Evolutionary conservation across 2,329 filamentous ascomycete species (phyloP).

Genomic region (Trichoderma guizhouense): DNA sequence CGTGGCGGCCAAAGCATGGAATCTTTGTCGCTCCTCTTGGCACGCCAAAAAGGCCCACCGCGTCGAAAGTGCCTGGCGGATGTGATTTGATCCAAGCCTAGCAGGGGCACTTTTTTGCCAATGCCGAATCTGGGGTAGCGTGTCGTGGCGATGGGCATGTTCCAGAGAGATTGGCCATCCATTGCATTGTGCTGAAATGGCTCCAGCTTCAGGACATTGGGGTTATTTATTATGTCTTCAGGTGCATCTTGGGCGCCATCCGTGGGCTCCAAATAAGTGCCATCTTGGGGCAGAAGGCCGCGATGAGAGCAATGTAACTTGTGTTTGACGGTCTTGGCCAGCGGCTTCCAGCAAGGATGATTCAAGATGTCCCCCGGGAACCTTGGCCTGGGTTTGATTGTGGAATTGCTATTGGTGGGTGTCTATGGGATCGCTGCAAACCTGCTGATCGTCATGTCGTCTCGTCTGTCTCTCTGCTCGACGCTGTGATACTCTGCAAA

Average conservation of each 20-base stretch:
- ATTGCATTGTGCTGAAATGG: neutral
- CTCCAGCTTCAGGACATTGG: no score
- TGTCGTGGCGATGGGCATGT: neutral
- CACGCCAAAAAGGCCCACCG: neutral
- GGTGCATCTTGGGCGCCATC: neutral
- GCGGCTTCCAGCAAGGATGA: neutral
- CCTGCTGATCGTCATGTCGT: neutral
- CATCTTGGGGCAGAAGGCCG: neutral
- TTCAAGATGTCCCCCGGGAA: neutral
- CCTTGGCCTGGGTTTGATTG: neutral
- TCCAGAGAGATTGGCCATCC: neutral
- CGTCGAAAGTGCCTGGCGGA: neutral
- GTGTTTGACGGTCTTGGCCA: neutral
- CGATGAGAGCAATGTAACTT: neutral
- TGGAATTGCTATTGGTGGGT: neutral
- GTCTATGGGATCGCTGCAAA: neutral
- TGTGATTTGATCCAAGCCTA: neutral
- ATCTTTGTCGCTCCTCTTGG: slow-evolving; percentile 11
- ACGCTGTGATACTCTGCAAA: neutral
- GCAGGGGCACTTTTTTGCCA: neutral
- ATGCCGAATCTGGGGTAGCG: slow-evolving; percentile 9
- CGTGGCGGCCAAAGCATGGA: neutral
- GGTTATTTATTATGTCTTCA: neutral
- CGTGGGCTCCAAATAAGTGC: neutral
- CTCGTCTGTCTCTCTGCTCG: neutral